Base-by-base conservation (phyloP, 2,329 filamentous ascomycete genomes). In the Bertia moriformis region DNA sequence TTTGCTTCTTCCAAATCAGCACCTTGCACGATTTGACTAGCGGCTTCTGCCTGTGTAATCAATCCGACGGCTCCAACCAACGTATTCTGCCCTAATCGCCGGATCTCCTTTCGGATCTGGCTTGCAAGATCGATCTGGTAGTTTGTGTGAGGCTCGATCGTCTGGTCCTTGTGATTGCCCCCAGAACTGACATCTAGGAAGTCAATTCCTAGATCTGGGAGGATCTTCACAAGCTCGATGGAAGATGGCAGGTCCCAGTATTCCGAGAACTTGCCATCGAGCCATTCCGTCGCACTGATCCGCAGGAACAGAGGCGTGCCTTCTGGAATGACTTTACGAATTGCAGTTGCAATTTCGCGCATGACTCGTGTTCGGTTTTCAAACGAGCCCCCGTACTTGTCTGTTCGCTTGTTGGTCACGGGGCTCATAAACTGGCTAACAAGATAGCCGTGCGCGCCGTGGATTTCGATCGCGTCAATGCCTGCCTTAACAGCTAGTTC, bases 71-170 rank as follows among this genome's bases (percentile, higher is more conserved):
- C 71, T 15, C 77, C 78, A 22, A 94, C 78, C 1, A 76, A 58
- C 52, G 94, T 53, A 30, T 58, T 45, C 43, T 63, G 52, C 4
- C 63, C 64, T 1, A 65, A 64, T 15, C 55, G 56, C 15, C 51
- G 52, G 62, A 86, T 37, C 7, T 72, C 80, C 46, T 77, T 66
- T 51, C 89, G 84, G 45, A 93, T 73, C 20, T 68, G 64, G 37
- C 75, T 73, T 0, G 85, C 81, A 40, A 91, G 73, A 30, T 78
- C 73, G 17, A 78, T 69, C 62, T 93, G 87, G 65, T 83, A 89
- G 29, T 69, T 73, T 1, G 78, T 74, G 35, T 72, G 69, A 12
- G 67, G 49, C 15, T 71, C 57, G 45, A 85, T 73, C 52, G 75
- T 63, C 52, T 83, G 77, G 35, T 58, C 54, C 24, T 64, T 57